A percentile compares a stretch with the other conserved stretches of the same genome.
Conservation (phyloP, 768 basidiomycete genomes). For the Rhodotorula paludigena region DNA sequence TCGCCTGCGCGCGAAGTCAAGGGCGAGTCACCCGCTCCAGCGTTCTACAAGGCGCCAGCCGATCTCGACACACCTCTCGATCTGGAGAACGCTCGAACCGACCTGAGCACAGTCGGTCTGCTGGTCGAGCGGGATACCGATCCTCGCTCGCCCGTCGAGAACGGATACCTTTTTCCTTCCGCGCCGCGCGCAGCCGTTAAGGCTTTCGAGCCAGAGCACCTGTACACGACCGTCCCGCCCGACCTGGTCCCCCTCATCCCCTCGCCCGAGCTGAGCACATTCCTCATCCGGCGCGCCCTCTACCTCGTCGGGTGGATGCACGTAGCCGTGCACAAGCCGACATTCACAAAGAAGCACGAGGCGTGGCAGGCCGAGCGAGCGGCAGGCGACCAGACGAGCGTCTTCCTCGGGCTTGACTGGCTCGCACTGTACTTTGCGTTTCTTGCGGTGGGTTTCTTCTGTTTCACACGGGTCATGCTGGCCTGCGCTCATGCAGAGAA, state of each 20-base stretch:
- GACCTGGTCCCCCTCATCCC: background rate
- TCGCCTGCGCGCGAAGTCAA: no score
- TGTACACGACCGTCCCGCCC: background rate
- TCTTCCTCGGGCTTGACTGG: background rate
- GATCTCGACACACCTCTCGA: background rate
- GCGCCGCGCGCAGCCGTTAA: background rate
- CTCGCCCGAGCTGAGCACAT: background rate
- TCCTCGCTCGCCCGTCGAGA: background rate
- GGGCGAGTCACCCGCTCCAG: background rate
- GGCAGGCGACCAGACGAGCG: background rate
- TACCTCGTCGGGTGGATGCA: background rate
- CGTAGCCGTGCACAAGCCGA: background rate
- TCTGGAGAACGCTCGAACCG: background rate
- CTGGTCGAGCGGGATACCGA: background rate
- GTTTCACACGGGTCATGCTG: background rate
- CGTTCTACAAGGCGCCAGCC: background rate
- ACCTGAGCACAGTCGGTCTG: background rate
- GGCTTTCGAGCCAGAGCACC: background rate
- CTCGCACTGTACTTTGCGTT: background rate
- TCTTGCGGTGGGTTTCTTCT: background rate
- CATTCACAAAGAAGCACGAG: background rate
- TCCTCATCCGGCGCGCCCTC: background rate
- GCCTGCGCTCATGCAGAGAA: background rate
- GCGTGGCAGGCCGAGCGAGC: background rate
- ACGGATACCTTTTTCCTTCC: background rate